Base-by-base conservation (phyloP, 306 rosid species). In the cucumber (Cucumis sativus) region DNA sequence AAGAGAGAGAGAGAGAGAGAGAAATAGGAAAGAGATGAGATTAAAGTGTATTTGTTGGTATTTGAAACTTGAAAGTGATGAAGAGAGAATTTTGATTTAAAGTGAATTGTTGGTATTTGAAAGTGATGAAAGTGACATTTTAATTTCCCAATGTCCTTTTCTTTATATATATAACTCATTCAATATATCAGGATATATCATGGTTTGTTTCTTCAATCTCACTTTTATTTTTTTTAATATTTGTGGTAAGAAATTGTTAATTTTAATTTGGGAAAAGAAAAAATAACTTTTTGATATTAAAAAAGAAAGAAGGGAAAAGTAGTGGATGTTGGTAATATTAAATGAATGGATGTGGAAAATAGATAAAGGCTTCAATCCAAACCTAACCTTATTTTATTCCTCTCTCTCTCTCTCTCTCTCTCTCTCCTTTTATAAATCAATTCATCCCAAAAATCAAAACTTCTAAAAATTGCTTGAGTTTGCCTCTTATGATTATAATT, bases 271-370 rank as follows among this genome's bases (percentile, higher is more conserved):
- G 3, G 3, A 28, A 28, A 28, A 28, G 4, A 21, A 41, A 20
- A 64, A 35, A 16, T 7, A 0, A 69, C 39, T 69, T 67, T 69
- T 21, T 7, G 40, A 43, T 55, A 5, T 77, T 56, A 30, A 82
- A 51, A 20, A 63, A 28, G 51, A 9, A 14, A 35, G 37, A 41
- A 28, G 30, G 58, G 64, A 62, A 62, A 62, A 77, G 76, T 77
- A 80, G 71, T 57, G 79, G 77, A 83, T 75, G 81, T 58, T 56
- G 20, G 79, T n/a, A 56, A 67, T 61, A 65, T 60, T 56, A 62
- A 81, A 81, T 82, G 77, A 82, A 64, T 67, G 74, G 87, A 75
- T 40, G 82, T 74, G 84, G 78, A 84, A 67, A 81, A 78, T 80
- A 77, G 80, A 67, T 37, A 20, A 68, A 45, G 70, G 79, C 65